phyloP scores from a whole-genome alignment of 805 yeast genomes.

The Teunomyces tritomae region DNA sequence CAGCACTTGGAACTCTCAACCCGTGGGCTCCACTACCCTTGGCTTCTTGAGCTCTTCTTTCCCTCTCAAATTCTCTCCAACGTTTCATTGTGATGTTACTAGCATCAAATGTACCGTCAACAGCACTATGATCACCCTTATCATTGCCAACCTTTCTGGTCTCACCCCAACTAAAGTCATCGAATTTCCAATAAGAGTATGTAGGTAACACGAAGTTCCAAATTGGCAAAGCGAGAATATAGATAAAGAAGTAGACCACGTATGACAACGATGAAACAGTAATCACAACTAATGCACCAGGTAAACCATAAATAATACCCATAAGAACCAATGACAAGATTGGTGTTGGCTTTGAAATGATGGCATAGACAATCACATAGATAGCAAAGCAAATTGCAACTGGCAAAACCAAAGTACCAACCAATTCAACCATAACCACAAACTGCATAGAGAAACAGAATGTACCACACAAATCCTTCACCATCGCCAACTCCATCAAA shows the following conservation, averaged over 20 bases:
- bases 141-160: constrained; percentile 71
- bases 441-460: constrained; percentile 95
- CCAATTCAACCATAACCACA: constrained; percentile 75
- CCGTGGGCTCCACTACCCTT: constrained; percentile 7
- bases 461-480: constrained; percentile 88
- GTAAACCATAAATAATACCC: constrained; percentile 79
- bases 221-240: constrained; percentile 79
- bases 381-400: constrained; percentile 82
- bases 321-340: constrained; percentile 70
- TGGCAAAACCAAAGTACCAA: constrained; percentile 87
- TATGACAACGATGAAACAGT: constrained; percentile 76
- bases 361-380: constrained; percentile 71
- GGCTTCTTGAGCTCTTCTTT: constrained; percentile 40
- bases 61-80: constrained; percentile 92
- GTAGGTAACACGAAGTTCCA: constrained; percentile 90
- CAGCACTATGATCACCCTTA: constrained; percentile 64
- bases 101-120: constrained; percentile 86
- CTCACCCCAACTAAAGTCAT: constrained; percentile 96
- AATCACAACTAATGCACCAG: constrained; percentile 75
- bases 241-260: constrained; percentile 74
- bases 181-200: constrained; percentile 92
- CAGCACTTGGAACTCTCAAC: constrained; percentile 37
- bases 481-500: constrained; percentile 79
- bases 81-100: constrained; percentile 84
- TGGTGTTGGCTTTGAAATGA: constrained; percentile 74